A percentile compares a stretch with the other conserved stretches of the same genome.
Evolutionary conservation across 192 early-diverging fungal genomes (phyloP).

Genomic region (Diversispora epigaea): DNA sequence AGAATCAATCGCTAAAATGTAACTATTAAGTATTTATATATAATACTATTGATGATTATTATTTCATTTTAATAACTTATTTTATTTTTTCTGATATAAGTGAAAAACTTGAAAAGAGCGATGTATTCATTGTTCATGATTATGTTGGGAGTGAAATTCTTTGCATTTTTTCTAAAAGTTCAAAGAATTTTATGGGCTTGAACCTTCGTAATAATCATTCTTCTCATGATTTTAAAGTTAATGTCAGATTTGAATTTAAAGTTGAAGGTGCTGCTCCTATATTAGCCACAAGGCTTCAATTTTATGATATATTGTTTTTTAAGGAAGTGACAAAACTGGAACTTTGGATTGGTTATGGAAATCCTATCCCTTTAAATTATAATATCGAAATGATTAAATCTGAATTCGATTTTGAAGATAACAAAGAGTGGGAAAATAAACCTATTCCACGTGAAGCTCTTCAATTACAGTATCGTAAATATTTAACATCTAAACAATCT

Average conservation of each 20-base stretch:
- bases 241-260: slow-evolving; percentile 34
- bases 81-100: not conserved
- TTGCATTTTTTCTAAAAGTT: slow-evolving; percentile 34
- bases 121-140: slow-evolving; percentile 38
- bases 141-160: slow-evolving; percentile 36
- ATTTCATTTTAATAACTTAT: slow-evolving; percentile 3
- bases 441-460: not conserved
- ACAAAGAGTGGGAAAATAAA: not conserved
- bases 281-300: slow-evolving; percentile 37
- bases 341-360: slow-evolving; percentile 18
- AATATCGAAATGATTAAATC: not conserved
- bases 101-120: slow-evolving; percentile 25
- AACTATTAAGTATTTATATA: not conserved
- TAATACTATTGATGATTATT: not conserved
- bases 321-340: slow-evolving; percentile 13
- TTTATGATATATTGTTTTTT: slow-evolving; percentile 45
- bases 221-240: slow-evolving; percentile 17
- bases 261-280: slow-evolving; percentile 46
- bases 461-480: not conserved
- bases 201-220: not conserved
- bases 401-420: not conserved
- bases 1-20: not conserved
- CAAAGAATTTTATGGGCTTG: slow-evolving; percentile 22
- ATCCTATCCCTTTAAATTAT: slow-evolving; percentile 10
- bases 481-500: too few species aligned